phyloP scores from a whole-genome alignment of 768 basidiomycete species.

The Psilocybe cubensis region DNA sequence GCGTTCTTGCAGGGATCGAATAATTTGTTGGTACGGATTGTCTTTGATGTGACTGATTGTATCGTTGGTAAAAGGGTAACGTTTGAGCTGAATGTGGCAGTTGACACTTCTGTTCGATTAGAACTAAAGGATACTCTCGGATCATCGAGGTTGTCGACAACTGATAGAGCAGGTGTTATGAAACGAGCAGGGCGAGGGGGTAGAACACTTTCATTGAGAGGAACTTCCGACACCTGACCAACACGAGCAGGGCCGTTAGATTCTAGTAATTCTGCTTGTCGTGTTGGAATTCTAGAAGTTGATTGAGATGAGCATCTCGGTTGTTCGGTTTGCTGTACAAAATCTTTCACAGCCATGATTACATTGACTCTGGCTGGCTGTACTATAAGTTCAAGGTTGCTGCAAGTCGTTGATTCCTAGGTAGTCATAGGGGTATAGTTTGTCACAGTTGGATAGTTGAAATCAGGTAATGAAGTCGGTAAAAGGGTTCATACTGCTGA shows the following conservation, averaged over 20 bases:
- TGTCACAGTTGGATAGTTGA: no score
- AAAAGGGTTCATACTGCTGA: no score
- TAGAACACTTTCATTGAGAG: slow-evolving; percentile 6
- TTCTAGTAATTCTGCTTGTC: background rate
- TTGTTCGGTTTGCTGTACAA: slow-evolving; percentile 35
- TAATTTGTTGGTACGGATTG: background rate
- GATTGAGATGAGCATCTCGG: background rate
- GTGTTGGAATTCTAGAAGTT: slow-evolving; percentile 1
- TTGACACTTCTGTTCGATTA: background rate
- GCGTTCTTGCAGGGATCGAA: background rate
- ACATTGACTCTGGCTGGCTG: slow-evolving; percentile 15
- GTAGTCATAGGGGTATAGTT: background rate
- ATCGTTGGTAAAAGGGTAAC: background rate
- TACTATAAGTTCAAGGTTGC: no score
- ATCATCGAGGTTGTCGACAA: background rate
- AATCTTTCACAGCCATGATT: slow-evolving; percentile 38
- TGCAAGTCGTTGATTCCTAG: background rate
- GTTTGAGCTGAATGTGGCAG: background rate
- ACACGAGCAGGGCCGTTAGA: background rate
- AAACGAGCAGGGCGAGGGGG: slow-evolving; percentile 26
- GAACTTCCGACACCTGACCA: background rate
- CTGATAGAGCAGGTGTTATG: slow-evolving; percentile 11
- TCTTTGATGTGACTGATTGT: background rate
- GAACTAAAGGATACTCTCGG: background rate
- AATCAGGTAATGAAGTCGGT: no score